Evolutionary conservation across 2,329 filamentous ascomycete species (phyloP), one percentile per base, ranked within the genome.

Genomic region (Chrysoporthe austroafricana): DNA sequence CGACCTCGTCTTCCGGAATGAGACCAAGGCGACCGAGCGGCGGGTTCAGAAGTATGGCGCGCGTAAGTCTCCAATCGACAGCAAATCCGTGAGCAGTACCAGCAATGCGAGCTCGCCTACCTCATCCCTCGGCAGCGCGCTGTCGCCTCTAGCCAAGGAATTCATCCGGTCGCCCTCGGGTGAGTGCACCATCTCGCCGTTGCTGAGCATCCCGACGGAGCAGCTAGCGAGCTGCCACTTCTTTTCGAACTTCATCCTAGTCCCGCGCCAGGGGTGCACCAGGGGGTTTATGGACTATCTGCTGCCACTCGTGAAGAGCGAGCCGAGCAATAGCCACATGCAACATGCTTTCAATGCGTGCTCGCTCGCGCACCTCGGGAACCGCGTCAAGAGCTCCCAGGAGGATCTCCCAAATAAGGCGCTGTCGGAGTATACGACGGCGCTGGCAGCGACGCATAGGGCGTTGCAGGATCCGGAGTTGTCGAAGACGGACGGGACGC

Each of bases 1-100:
- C 72, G 90, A 92, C 72, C 79, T 92, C 34, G 86, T 92, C 65
- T 91, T 92, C 73, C 87, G 90, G 66, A 90, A 92, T 75, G 90
- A 92, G 79, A 92, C 90, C 39, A 86, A 87, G 71, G 88, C 89
- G 1, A 90, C 89, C 44, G 88, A 89, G 73, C 83, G 85, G 70
- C 84, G 88, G 73, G 88, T 86, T 18, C 83, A 84, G 66, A 88
- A 85, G 73, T 16, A 44, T 1, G 83, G 84, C 54, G 85, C 77
- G 75, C 83, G 80, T 74, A 88, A 86, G 71, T 77, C 48, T 6
- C 61, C 52, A 6, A 44, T 60, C 36, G 36, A 21, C 50, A 64
- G 5, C 39, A 57, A n/a, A 36, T 43, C 44, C n/a, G 39, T 32
- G 11, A 14, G 36, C n/a, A 21, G 14, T 72, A 69, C 73, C 36